These are phyloP conservation scores for Phytophthora citricola DNA, from an alignment of 352 stramenopile species.

Conservation along the genomic window DNA sequence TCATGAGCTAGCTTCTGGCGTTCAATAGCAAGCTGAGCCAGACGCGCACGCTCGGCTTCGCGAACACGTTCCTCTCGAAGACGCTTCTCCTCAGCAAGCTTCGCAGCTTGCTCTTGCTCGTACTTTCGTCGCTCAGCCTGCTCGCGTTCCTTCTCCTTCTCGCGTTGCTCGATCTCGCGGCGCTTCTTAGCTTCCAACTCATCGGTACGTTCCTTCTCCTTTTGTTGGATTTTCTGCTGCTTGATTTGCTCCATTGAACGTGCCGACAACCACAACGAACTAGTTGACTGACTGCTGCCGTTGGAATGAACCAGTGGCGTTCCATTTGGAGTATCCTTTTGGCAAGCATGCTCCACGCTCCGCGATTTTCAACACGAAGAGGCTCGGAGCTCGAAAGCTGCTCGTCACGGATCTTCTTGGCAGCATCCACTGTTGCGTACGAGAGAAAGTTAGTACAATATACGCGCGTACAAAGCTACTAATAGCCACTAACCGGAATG, in stretches of 20 bases:
- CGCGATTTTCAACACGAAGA: slow-evolving; percentile 82
- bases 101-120: slow-evolving; percentile 51
- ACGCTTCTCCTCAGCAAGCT: slow-evolving; percentile 63
- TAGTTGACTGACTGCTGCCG: slow-evolving; percentile 74
- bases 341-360: slow-evolving; percentile 86
- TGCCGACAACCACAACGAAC: slow-evolving; percentile 84
- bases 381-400: slow-evolving; percentile 59
- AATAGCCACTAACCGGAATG: slow-evolving; percentile 49
- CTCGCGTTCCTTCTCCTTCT: slow-evolving; percentile 81
- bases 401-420: slow-evolving; percentile 85
- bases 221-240: slow-evolving; percentile 87
- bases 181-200: slow-evolving; percentile 73
- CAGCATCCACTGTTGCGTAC: slow-evolving; percentile 44
- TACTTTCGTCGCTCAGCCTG: slow-evolving; percentile 70
- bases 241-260: slow-evolving; percentile 90
- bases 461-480: too few relatives aligned
- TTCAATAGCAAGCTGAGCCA: slow-evolving; percentile 61
- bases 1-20: slow-evolving; percentile 71
- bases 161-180: slow-evolving; percentile 66
- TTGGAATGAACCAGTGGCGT: slow-evolving; percentile 65
- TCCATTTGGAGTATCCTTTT: slow-evolving; percentile 74
- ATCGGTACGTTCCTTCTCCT: slow-evolving; percentile 77
- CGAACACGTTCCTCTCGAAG: slow-evolving; percentile 59
- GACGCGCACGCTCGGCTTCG: slow-evolving; percentile 66
- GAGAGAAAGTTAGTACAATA: too few relatives aligned